Base-by-base conservation (phyloP, 1,284 basidiomycete species). In the Phellinidium pouzarii region DNA sequence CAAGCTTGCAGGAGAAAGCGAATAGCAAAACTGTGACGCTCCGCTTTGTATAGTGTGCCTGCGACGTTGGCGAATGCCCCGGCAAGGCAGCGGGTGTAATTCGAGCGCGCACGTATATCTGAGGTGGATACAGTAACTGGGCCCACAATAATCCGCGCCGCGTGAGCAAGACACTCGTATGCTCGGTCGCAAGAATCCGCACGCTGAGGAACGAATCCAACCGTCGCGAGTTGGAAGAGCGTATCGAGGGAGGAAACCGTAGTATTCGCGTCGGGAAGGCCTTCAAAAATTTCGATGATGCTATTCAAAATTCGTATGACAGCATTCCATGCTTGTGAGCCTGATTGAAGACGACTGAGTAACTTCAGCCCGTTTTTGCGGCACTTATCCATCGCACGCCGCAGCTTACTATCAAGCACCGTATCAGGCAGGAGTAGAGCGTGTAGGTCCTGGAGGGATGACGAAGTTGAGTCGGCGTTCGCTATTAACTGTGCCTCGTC, bases 41-140 rank as follows among this genome's bases (percentile, higher is more conserved):
- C 71, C 9, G 74, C 76, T 52, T 85, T 79, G 58, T 86, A 89
- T 27, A 90, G 64, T 14, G 71, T 70, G 1, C 79, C 81, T 3
- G 78, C 83, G 0, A 84, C 60, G 60, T 82, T 83, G 58, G 87
- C 78, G 57, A 80, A 79, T 4, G 81, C 80, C 1, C 80, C 83
- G 3, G 84, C 82, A 3, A 84, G 66, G 59, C 83, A 87, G 12
- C 86, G 80, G 2, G 75, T 60, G 55, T 78, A 80, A 51, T 83
- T 83, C 0, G 80, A 71, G 49, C 17, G 25, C 29, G 47, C 14
- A 27, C 52, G 45, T 19, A 65, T 58, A 14, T 65, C 55, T 7
- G 56, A 36, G 44, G 61, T 31, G 52, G 11, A 29, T 3, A 12
- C 50, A 25, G 14, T 59, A 58, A 61, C 54, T 12, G 46, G 46